A percentile compares a stretch with the other conserved stretches of the same genome.
Conservation (phyloP, 345 rosid species). For the Kandelia obovata region DNA sequence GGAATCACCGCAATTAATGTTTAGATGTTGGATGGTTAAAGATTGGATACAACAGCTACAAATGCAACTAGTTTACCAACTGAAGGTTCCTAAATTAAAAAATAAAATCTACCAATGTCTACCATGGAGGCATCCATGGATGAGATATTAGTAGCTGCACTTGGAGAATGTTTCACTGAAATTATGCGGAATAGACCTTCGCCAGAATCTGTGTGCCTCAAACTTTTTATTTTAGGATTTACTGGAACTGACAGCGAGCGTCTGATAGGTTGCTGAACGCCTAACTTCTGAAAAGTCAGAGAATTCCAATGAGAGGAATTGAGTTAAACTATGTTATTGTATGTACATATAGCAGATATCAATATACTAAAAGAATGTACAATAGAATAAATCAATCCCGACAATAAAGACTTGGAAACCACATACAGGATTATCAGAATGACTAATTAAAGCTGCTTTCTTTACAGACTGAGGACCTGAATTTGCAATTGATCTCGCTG, state of each 20-base stretch:
- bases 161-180: slow-evolving; percentile 35
- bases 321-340: too few relatives aligned
- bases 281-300: slow-evolving; percentile 26
- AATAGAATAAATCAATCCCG: too few relatives aligned
- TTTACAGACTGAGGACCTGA: slow-evolving; percentile 23
- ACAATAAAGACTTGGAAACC: too few relatives aligned
- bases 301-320: too few relatives aligned
- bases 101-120: slow-evolving; percentile 28
- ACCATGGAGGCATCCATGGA: slow-evolving; percentile 23
- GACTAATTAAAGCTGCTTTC: slow-evolving; percentile 16
- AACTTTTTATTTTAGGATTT: slow-evolving; percentile 39
- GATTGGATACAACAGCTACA: too few relatives aligned
- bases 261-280: slow-evolving; percentile 33
- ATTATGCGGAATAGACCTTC: slow-evolving; percentile 46
- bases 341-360: too few relatives aligned
- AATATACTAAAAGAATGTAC: too few relatives aligned
- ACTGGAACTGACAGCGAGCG: slow-evolving; percentile 56
- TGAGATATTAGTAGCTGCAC: slow-evolving; percentile 17
- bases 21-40: too few relatives aligned
- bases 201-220: slow-evolving; percentile 41
- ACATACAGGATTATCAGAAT: slow-evolving; percentile 27
- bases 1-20: too few relatives aligned
- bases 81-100: neutral
- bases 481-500: slow-evolving; percentile 41
- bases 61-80: neutral